Base-by-base conservation (phyloP, 1,284 basidiomycete species). In the Tremellales sp. region DNA sequence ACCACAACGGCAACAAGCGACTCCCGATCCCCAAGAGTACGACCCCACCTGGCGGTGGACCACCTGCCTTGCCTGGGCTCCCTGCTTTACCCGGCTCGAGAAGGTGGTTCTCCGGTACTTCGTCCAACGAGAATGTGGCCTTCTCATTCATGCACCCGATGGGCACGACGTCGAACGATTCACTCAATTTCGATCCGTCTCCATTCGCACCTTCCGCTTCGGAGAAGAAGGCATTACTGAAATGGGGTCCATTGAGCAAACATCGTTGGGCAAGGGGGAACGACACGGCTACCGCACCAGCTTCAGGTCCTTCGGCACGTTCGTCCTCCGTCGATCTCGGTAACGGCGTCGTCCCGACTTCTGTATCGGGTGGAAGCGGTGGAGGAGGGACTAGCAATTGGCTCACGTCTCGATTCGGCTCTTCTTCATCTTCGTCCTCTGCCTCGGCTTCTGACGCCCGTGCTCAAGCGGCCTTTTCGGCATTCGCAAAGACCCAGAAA, bases 171-270 rank as follows among this genome's bases (percentile, higher is more conserved):
- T 70, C 68, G 24, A 71, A 64, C 48, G 71, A 72, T 49, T 67
- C 65, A 24, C 56, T 71, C 25, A 49, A 55, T 11, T 64, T 62
- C 47, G 59, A 59, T 31, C 52, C 50, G 39, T 64, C 61, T 19
- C 62, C 70, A 3, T 73, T 73, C 40, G 68, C 72, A 2, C 72
- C 72, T 8, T 67, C 65, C 19, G 67, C 64, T 2, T 62, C 57
- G 12, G 72, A 73, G 56, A 72, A 73, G 58, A 64, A 65, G 45
- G 66, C 65, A 22, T 58, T 73, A 17, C 59, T 65, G 26, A 67
- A 69, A 45, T 73, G 68, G 70, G 64, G 63, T 17, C 63, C 69
- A 15, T 52, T 72, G 26, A 49, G 52, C 40, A 64, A 65, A 19
- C 55, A 57, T 40, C 60, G 60, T 56, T 43, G 45, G 46, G 55